Evolutionary conservation across 1,284 basidiomycete species (phyloP), one percentile per base, ranked within the genome.

Genomic region (Trichosporon sp.): DNA sequence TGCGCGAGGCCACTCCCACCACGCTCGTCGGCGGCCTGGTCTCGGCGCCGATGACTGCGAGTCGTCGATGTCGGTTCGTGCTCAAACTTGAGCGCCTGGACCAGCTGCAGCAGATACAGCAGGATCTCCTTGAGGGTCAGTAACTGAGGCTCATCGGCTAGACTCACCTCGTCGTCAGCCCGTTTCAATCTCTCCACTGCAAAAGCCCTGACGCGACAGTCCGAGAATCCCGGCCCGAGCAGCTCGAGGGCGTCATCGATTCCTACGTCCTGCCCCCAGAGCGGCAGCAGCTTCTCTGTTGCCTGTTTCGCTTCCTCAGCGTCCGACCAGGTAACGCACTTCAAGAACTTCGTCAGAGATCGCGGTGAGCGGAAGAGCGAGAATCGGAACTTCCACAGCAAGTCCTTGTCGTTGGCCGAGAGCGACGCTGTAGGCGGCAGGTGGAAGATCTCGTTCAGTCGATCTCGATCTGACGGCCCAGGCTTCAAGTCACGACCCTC

Each of bases 311-410:
- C 94, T 84, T 99, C 97, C 2, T 92, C 92, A 0, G 91, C 89
- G 81, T 99, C 97, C 56, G 93, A 88, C 97, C 97, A 99, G 8
- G 95, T 95, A 35, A 99, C 97, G 37, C 94, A 96, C 84, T 96
- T 98, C 72, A 99, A 87, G 85, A 99, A 99, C 83, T 99, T 99
- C 40, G 96, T 99, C 35, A 99, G 87, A 2, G 93, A 94, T 19
- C 91, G 89, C 38, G 81, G 81, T 0, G 86, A 85, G 10, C 86
- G 85, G 81, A 94, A 94, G 14, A 99, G 89, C 76, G 98, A 99
- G 85, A 98, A 99, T 10, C 97, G 90, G 87, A 97, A 99, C 80
- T 97, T 96, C 97, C 97, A 99, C 31, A 99, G 90, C 16, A 96
- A 85, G 76, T 99, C 96, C 81, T 96, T 97, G 85, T 99, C 96